phyloP scores from a whole-genome alignment of 2,329 filamentous ascomycete genomes.

The Scedosporium aurantiacum region DNA sequence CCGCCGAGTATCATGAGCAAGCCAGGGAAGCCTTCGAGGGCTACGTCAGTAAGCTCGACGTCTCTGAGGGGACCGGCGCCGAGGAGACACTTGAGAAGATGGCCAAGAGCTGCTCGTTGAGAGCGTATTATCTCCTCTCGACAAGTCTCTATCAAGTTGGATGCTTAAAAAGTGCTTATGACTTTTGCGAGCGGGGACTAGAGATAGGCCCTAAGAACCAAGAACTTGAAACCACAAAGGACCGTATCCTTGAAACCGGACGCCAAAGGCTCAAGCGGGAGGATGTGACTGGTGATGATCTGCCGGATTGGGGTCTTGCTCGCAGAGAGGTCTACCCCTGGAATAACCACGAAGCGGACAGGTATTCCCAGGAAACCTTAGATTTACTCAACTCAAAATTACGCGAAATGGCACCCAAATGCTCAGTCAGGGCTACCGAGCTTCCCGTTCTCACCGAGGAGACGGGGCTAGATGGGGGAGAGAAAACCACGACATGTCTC shows the following conservation, averaged over 20 bases:
- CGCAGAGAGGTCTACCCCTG: constrained; percentile 61
- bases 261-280: constrained; percentile 34
- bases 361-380: constrained; percentile 59
- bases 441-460: constrained; percentile 55
- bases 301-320: constrained; percentile 60
- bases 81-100: constrained; percentile 17
- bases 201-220: constrained; percentile 41
- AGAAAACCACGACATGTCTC: constrained; percentile 45
- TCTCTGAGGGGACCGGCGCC: constrained; percentile 11
- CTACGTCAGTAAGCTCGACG: background rate
- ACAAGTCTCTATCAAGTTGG: constrained; percentile 51
- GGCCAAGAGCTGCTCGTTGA: constrained; percentile 36
- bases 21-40: constrained; percentile 42
- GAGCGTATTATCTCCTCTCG: constrained; percentile 48
- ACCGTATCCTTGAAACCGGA: constrained; percentile 42
- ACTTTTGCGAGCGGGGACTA: constrained; percentile 54
- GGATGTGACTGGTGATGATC: constrained; percentile 37
- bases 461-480: constrained; percentile 26
- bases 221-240: constrained; percentile 42
- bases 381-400: constrained; percentile 62
- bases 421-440: constrained; percentile 64
- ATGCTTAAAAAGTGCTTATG: constrained; percentile 56
- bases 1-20: constrained; percentile 70
- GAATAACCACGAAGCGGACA: constrained; percentile 58
- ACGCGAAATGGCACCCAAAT: constrained; percentile 61